phyloP scores from a whole-genome alignment of 1,284 basidiomycete genomes.

The Schizopora paradoxa region DNA sequence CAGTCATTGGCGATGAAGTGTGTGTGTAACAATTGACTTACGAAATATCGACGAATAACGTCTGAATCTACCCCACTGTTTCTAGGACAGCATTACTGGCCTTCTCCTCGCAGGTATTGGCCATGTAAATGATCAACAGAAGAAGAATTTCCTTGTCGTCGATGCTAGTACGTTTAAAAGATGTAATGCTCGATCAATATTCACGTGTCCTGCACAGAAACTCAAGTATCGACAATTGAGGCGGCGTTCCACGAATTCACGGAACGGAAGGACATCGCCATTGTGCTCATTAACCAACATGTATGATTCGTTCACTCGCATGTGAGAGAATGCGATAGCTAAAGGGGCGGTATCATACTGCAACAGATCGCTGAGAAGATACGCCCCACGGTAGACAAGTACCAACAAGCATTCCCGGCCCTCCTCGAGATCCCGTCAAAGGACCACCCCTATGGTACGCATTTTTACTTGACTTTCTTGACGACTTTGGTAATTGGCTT shows the following conservation, averaged over 20 bases:
- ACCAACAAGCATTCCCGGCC: slow-evolving; percentile 94
- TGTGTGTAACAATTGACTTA: slow-evolving; percentile 17
- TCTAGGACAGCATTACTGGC: slow-evolving; percentile 91
- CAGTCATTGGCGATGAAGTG: slow-evolving; percentile 95
- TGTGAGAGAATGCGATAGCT: background rate
- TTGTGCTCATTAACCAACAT: slow-evolving; percentile 95
- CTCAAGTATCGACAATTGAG: slow-evolving; percentile 84
- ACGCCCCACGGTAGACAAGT: slow-evolving; percentile 89
- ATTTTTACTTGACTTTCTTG: background rate
- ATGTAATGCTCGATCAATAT: slow-evolving; percentile 2
- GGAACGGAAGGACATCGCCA: slow-evolving; percentile 88
- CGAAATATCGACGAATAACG: background rate
- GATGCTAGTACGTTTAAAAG: slow-evolving; percentile 80
- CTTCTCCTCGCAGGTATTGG: slow-evolving; percentile 89
- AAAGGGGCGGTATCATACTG: slow-evolving; percentile 1
- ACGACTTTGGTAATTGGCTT: too few relatives aligned
- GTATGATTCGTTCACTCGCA: slow-evolving; percentile 40
- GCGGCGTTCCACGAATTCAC: slow-evolving; percentile 89
- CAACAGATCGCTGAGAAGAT: slow-evolving; percentile 92
- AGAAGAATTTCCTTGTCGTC: slow-evolving; percentile 95
- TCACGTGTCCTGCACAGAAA: slow-evolving; percentile 50
- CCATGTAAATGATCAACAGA: slow-evolving; percentile 81
- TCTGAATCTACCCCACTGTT: slow-evolving; percentile 1
- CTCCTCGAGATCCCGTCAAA: slow-evolving; percentile 96
- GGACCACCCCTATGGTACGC: slow-evolving; percentile 84